phyloP scores from a whole-genome alignment of 306 rosid species.

The Trifolium dubium region DNA sequence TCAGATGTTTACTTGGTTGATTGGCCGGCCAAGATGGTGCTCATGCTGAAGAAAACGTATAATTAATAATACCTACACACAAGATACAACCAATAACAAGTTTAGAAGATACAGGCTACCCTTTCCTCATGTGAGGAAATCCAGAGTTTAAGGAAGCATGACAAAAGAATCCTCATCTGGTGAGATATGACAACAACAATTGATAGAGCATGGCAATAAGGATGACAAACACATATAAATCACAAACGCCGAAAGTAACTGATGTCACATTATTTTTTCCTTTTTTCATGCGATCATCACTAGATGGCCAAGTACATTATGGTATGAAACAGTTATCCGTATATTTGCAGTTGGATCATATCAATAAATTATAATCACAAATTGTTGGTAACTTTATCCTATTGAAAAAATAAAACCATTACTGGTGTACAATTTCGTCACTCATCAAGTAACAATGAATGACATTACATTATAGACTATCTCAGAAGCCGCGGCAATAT shows the following conservation, averaged over 20 bases:
- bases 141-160: neutral
- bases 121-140: conserved; percentile 24
- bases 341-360: conserved; percentile 24
- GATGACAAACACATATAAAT: conserved; percentile 12
- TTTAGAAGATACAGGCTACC: conserved; percentile 27
- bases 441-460: conserved; percentile 15
- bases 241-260: conserved; percentile 18
- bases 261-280: neutral
- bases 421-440: neutral
- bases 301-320: conserved; percentile 16
- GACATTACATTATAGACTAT: conserved; percentile 24
- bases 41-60: conserved; percentile 96
- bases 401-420: conserved; percentile 4
- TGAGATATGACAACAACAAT: conserved; percentile 3
- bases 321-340: conserved; percentile 13
- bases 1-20: conserved; percentile 72
- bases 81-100: conserved; percentile 24
- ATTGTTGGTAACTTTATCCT: conserved; percentile 19
- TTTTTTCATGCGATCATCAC: neutral
- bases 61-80: conserved; percentile 73
- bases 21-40: conserved; percentile 94
- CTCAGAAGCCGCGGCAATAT: conserved; percentile 14
- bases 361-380: conserved; percentile 2
- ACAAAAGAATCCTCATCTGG: conserved; percentile 22
- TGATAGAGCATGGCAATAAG: neutral